phyloP scores from a whole-genome alignment of 768 basidiomycete genomes.

The Auriscalpium microsporum region DNA sequence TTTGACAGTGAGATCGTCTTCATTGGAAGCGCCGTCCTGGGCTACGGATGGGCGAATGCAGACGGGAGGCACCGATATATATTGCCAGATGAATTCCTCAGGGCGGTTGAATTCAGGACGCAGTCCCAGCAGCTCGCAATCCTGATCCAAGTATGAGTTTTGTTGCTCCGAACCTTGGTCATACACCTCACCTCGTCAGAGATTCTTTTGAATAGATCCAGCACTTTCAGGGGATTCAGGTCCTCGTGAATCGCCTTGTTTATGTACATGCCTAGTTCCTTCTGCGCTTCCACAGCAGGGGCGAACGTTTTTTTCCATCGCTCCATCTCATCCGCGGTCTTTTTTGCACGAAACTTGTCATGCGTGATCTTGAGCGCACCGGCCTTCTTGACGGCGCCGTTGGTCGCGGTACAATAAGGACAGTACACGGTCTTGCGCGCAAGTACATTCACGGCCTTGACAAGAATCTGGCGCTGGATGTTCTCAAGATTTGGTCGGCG shows the following conservation, averaged over 20 bases:
- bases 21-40: slow-evolving; percentile 96
- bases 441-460: slow-evolving; percentile 76
- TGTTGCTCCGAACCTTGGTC: neutral
- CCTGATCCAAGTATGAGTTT: slow-evolving; percentile 35
- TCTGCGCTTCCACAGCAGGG: slow-evolving; percentile 76
- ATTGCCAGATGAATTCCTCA: slow-evolving; percentile 98
- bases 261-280: slow-evolving; percentile 76
- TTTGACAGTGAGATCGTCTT: slow-evolving; percentile 97
- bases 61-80: slow-evolving; percentile 94
- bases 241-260: slow-evolving; percentile 89
- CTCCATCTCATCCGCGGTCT: slow-evolving; percentile 82
- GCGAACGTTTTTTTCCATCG: slow-evolving; percentile 78
- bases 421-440: slow-evolving; percentile 91
- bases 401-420: slow-evolving; percentile 86
- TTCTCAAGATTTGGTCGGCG: slow-evolving; percentile 88
- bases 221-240: slow-evolving; percentile 86
- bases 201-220: slow-evolving; percentile 87
- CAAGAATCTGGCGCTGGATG: slow-evolving; percentile 72
- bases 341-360: slow-evolving; percentile 94
- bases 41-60: slow-evolving; percentile 96
- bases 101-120: slow-evolving; percentile 85
- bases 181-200: slow-evolving; percentile 66
- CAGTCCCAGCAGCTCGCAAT: slow-evolving; percentile 90
- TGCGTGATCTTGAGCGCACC: slow-evolving; percentile 95
- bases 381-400: slow-evolving; percentile 94